Conservation (phyloP, 1,139 yeast species). For the Zygoascus hellenicus region DNA sequence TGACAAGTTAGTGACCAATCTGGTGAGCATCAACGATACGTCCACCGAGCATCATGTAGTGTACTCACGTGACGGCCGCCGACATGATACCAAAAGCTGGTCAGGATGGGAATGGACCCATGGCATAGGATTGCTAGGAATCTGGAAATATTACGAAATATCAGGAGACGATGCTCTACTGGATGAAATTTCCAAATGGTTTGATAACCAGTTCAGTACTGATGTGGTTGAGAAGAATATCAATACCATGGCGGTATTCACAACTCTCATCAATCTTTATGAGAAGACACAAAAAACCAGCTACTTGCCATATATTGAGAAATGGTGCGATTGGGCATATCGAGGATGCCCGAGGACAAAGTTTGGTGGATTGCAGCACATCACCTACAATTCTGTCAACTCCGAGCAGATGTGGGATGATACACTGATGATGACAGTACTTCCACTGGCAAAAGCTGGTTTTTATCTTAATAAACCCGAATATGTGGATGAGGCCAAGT, state of each 20-base stretch:
- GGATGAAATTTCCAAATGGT: slow-evolving; percentile 31
- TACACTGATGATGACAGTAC: slow-evolving; percentile 37
- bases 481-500: slow-evolving; percentile 35
- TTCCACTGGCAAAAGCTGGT: slow-evolving; percentile 37
- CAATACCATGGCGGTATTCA: slow-evolving; percentile 37
- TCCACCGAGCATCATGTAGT: slow-evolving; percentile 33
- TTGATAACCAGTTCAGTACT: slow-evolving; percentile 30
- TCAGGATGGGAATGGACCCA: slow-evolving; percentile 29
- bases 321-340: slow-evolving; percentile 38
- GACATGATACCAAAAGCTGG: slow-evolving; percentile 38
- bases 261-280: slow-evolving; percentile 32
- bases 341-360: slow-evolving; percentile 31
- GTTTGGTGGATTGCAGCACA: slow-evolving; percentile 37
- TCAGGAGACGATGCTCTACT: slow-evolving; percentile 27
- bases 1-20: slow-evolving; percentile 9
- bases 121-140: slow-evolving; percentile 28
- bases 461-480: slow-evolving; percentile 29
- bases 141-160: slow-evolving; percentile 36
- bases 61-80: slow-evolving; percentile 34
- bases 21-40: slow-evolving; percentile 24
- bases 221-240: slow-evolving; percentile 36
- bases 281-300: slow-evolving; percentile 27
- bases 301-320: slow-evolving; percentile 32
- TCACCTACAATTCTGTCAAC: slow-evolving; percentile 33
- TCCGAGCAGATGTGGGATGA: slow-evolving; percentile 38